These are phyloP conservation scores for Oryza coarctata DNA, from an alignment of 176 grass and related monocot genomes.

Conservation along the genomic window DNA sequence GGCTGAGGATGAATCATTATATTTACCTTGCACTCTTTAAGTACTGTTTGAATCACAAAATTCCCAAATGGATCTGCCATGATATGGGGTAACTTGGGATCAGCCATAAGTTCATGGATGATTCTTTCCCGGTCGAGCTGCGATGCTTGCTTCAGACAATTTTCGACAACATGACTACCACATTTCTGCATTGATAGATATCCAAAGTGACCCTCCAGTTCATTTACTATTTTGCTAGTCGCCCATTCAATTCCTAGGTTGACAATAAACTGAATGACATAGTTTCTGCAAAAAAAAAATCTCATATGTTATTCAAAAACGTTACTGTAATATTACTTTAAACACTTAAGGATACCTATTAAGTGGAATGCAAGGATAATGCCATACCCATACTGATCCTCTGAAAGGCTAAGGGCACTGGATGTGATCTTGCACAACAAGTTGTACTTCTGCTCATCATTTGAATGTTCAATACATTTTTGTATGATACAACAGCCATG, in stretches of 20 bases:
- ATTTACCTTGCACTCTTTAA: constrained; percentile 54
- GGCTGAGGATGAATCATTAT: neutral
- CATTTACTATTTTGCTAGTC: constrained; percentile 53
- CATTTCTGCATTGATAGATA: constrained; percentile 77
- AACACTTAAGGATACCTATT: constrained; percentile 16
- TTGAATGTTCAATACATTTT: constrained; percentile 68
- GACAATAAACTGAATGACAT: constrained; percentile 87
- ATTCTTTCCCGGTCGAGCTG: constrained; percentile 30
- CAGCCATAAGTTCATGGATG: constrained; percentile 59
- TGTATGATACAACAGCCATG: constrained; percentile 91
- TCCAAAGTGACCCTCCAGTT: constrained; percentile 46
- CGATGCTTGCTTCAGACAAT: constrained; percentile 46
- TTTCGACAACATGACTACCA: constrained; percentile 83
- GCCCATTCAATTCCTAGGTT: constrained; percentile 49
- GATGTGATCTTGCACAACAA: constrained; percentile 58
- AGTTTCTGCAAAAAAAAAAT: constrained; percentile 64
- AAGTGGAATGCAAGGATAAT: neutral
- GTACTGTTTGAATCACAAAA: constrained; percentile 79
- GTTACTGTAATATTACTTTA: neutral
- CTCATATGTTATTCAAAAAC: constrained; percentile 22
- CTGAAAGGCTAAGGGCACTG: constrained; percentile 51
- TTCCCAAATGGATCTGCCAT: constrained; percentile 62
- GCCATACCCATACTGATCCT: constrained; percentile 81
- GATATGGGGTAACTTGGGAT: constrained; percentile 54
- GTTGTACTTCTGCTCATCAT: constrained; percentile 52